Base-by-base conservation (phyloP, 1,139 yeast species). In the Candida tropicalis region DNA sequence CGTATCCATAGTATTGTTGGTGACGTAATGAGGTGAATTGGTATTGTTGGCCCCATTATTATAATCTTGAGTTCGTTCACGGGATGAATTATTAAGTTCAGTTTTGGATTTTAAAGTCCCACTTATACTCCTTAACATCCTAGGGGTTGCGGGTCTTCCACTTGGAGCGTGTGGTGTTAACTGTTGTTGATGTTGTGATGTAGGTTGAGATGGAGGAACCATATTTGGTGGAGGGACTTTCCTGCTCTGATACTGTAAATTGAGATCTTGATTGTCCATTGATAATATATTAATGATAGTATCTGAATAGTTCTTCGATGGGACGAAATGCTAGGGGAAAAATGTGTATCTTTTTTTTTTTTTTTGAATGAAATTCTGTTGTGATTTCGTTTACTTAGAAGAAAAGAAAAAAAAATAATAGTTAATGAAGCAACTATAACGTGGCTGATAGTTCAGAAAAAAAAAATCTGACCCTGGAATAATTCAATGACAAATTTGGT, bases 81-180 rank as follows among this genome's bases (percentile, higher is more conserved):
- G 34, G 22, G 34, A 17, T 13, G 33, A 9, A 20, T 27, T 27
- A 27, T 27, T 28, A 24, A 49, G 28, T 12, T 50, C 54, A 10
- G 50, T 29, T 35, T 41, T 42, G 13, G 53, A 37, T 41, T 60
- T 65, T 45, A 66, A 50, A 37, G 68, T 62, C 31, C 73, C 71
- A 50, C 73, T 70, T 10, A 74, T 75, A 52, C 79, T 80, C 48
- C 89, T 72, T 54, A 85, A 67, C 93, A 85, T 85, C 54, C 91
- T 68, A n/a, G 90, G 87, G 1, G 91, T 84, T 3, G 91, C 91
- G 2, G 89, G 90, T 41, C 66, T 74, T 20, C 46, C 51, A 31
- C 38, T 26, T 5, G 37, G 28, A 15, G 36, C n/a, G n/a, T n/a
- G n/a, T n/a, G n/a, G n/a, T n/a, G n/a, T n/a, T n/a, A n/a, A n/a